Conservation (phyloP, 257 asterid genomes). For the Ocimum tenuiflorum region DNA sequence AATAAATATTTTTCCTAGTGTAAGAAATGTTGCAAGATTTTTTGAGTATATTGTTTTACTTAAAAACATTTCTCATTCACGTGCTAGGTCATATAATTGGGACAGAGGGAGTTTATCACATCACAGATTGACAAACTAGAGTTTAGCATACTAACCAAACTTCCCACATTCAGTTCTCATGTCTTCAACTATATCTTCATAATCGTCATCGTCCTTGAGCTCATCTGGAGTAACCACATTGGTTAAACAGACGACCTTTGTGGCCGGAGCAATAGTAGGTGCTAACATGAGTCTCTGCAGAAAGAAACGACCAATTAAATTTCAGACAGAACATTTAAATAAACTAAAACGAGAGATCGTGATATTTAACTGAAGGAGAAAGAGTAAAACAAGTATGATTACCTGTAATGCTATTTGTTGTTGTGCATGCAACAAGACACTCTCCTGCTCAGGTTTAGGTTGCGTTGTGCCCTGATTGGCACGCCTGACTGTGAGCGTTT, state of each 20-base stretch:
- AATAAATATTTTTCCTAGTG: too few relatives aligned
- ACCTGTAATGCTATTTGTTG: slow-evolving; percentile 97
- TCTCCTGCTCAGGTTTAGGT: slow-evolving; percentile 96
- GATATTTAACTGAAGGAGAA: neutral
- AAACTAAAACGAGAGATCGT: neutral
- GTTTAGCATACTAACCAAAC: slow-evolving; percentile 45
- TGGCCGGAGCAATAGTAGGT: slow-evolving; percentile 44
- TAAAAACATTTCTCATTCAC: too few relatives aligned
- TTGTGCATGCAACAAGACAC: slow-evolving; percentile 78
- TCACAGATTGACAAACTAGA: too few relatives aligned
- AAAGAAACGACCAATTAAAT: neutral
- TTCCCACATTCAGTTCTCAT: slow-evolving; percentile 87
- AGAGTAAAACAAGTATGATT: neutral
- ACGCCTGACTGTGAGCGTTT: slow-evolving; percentile 92
- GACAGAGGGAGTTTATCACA: too few relatives aligned
- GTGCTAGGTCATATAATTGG: too few relatives aligned
- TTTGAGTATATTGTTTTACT: too few relatives aligned
- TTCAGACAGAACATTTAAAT: neutral
- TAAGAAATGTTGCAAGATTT: too few relatives aligned
- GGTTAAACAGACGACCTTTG: slow-evolving; percentile 81
- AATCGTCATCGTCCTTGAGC: slow-evolving; percentile 69
- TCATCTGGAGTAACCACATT: slow-evolving; percentile 63
- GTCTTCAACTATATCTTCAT: slow-evolving; percentile 78
- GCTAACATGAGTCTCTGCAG: slow-evolving; percentile 67
- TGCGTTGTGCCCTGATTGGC: slow-evolving; percentile 85